Percentiles rank a stretch among this genome's conserved stretches.
Conservation (phyloP, 345 rosid species). For the Angophora floribunda region DNA sequence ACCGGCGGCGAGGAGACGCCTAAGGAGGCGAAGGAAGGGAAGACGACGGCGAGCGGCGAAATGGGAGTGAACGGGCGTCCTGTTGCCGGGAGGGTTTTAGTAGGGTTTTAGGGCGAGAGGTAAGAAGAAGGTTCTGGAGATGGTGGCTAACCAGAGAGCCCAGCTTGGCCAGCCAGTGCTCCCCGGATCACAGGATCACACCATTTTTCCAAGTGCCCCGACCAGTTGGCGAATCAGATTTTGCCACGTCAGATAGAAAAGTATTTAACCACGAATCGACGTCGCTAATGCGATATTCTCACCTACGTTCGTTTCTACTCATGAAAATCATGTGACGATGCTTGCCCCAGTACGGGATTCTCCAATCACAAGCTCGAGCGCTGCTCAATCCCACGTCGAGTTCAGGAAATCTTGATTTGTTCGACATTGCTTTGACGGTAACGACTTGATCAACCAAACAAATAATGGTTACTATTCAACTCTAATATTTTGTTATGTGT, state of each 20-base stretch:
- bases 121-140: constrained; percentile 62
- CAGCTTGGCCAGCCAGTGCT: not conserved
- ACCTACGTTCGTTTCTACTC: too few relatives aligned
- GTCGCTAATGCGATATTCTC: not conserved
- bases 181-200: not conserved
- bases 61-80: not conserved
- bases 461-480: too few relatives aligned
- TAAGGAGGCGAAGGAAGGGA: not conserved
- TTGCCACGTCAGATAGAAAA: not conserved
- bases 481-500: fast-evolving
- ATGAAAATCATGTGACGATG: too few relatives aligned
- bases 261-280: not conserved
- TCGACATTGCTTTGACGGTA: too few relatives aligned
- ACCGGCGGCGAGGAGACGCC: not conserved
- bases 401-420: not conserved
- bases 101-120: constrained; percentile 34
- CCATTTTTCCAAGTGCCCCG: not conserved
- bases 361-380: not conserved
- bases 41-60: not conserved
- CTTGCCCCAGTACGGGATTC: not conserved
- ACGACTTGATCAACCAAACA: fast-evolving
- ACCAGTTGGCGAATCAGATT: not conserved
- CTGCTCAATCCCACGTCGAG: not conserved
- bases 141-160: not conserved
- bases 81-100: constrained; percentile 14